Evolutionary conservation across 345 rosid genomes (phyloP).

Genomic region (Chamaenerion angustifolium): DNA sequence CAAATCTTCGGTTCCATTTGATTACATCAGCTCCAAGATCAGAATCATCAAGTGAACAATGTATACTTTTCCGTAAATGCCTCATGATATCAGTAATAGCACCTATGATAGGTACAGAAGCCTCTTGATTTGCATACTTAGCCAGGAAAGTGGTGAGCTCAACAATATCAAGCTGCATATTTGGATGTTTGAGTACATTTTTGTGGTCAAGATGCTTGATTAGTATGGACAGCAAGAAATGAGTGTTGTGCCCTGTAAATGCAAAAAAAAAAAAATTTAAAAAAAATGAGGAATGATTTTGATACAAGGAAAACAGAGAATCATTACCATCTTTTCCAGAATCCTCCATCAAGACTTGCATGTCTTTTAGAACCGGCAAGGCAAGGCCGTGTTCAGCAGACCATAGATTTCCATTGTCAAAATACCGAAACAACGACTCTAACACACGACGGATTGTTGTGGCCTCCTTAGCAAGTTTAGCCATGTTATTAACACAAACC

Average conservation of each 20-base stretch:
- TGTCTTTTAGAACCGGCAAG: conserved; percentile 66
- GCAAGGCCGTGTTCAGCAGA: conserved; percentile 70
- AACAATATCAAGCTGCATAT: conserved; percentile 66
- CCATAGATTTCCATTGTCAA: conserved; percentile 63
- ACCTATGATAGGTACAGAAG: conserved; percentile 69
- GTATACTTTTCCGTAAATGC: conserved; percentile 81
- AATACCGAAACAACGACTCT: conserved; percentile 83
- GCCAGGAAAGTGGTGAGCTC: conserved; percentile 66
- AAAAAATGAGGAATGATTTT: too few relatives aligned
- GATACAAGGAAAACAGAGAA: background rate
- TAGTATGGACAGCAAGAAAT: conserved; percentile 69
- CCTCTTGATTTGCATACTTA: conserved; percentile 48
- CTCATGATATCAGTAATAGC: conserved; percentile 75
- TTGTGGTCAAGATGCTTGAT: conserved; percentile 95
- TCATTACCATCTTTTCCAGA: conserved; percentile 33
- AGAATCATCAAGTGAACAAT: conserved; percentile 61
- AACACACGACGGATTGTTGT: conserved; percentile 77
- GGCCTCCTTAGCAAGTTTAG: conserved; percentile 85
- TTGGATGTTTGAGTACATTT: conserved; percentile 64
- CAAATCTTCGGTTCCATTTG: conserved; percentile 42
- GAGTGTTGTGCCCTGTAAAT: conserved; percentile 70
- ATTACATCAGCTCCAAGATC: conserved; percentile 44
- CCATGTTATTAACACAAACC: conserved; percentile 87
- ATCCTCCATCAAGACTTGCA: conserved; percentile 70
- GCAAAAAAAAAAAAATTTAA: background rate